Evolutionary conservation across 108 stramenopile genomes (phyloP).

Genomic region (Bacterosira constricta): DNA sequence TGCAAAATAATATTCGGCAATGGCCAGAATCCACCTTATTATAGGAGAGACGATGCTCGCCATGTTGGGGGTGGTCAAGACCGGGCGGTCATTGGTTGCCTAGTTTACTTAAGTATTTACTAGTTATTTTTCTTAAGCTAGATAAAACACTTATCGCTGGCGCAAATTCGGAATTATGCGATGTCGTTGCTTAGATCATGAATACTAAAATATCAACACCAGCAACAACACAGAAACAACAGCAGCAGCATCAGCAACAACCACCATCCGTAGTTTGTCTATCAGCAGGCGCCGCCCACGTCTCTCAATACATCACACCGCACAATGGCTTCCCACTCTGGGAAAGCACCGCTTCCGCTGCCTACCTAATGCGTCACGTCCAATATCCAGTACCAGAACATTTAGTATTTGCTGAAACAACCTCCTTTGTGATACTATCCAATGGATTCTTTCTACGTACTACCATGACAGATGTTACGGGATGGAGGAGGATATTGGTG

Average conservation of each 20-base stretch:
- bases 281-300: constrained; percentile 87
- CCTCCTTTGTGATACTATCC: constrained; percentile 81
- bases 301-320: constrained; percentile 68
- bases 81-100: no score
- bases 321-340: constrained; percentile 79
- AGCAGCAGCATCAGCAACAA: no score
- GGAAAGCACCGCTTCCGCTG: constrained; percentile 80
- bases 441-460: constrained; percentile 84
- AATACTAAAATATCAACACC: no score
- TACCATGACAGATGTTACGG: constrained; percentile 66
- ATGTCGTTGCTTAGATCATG: constrained; percentile 34
- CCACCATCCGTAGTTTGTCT: constrained; percentile 76
- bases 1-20: no score
- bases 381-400: constrained; percentile 10
- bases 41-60: no score
- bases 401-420: constrained; percentile 77
- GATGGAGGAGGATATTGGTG: constrained; percentile 57
- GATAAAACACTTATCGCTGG: no score
- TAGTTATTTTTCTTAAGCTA: no score
- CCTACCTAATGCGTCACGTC: constrained; percentile 57
- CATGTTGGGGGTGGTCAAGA: no score
- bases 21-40: no score
- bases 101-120: no score
- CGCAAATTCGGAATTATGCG: no score
- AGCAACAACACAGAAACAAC: no score